Evolutionary conservation across 306 rosid genomes (phyloP).

Genomic region (Vigna nakashimae): DNA sequence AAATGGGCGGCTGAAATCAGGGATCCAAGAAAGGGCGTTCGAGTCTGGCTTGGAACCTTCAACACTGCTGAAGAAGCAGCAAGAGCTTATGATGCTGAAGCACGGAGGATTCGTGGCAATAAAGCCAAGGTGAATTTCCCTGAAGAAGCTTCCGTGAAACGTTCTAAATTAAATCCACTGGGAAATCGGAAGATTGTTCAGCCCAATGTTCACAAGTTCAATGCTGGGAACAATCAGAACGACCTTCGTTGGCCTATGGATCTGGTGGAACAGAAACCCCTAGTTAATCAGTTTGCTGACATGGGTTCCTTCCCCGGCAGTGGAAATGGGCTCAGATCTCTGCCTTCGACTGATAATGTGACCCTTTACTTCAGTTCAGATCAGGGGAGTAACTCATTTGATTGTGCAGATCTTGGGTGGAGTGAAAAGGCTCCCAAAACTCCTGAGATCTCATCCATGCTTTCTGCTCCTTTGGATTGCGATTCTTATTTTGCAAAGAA

Average conservation of each 20-base stretch:
- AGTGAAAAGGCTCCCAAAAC: slow-evolving; percentile 69
- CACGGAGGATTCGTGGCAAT: slow-evolving; percentile 84
- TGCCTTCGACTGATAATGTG: slow-evolving; percentile 42
- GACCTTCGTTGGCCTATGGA: slow-evolving; percentile 48
- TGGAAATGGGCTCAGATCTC: slow-evolving; percentile 51
- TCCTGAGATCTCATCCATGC: slow-evolving; percentile 76
- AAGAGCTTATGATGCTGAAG: slow-evolving; percentile 91
- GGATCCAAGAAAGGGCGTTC: slow-evolving; percentile 91
- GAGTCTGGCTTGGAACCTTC: slow-evolving; percentile 96
- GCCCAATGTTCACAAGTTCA: slow-evolving; percentile 51
- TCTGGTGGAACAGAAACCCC: slow-evolving; percentile 73
- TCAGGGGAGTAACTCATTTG: slow-evolving; percentile 80
- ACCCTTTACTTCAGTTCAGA: slow-evolving; percentile 66
- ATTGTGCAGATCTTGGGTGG: slow-evolving; percentile 67
- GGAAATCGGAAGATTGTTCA: slow-evolving; percentile 46
- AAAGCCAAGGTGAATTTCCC: slow-evolving; percentile 94
- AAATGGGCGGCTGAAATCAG: slow-evolving; percentile 98
- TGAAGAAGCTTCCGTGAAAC: slow-evolving; percentile 60
- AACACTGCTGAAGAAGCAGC: slow-evolving; percentile 97
- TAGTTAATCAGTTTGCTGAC: slow-evolving; percentile 51
- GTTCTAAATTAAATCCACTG: slow-evolving; percentile 48
- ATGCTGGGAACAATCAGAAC: slow-evolving; percentile 42
- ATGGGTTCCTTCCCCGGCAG: slow-evolving; percentile 50
- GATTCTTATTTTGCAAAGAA: slow-evolving; percentile 55
- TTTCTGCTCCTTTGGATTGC: slow-evolving; percentile 61